Conservation (phyloP, 345 rosid species). For the Cardamine occulta region DNA sequence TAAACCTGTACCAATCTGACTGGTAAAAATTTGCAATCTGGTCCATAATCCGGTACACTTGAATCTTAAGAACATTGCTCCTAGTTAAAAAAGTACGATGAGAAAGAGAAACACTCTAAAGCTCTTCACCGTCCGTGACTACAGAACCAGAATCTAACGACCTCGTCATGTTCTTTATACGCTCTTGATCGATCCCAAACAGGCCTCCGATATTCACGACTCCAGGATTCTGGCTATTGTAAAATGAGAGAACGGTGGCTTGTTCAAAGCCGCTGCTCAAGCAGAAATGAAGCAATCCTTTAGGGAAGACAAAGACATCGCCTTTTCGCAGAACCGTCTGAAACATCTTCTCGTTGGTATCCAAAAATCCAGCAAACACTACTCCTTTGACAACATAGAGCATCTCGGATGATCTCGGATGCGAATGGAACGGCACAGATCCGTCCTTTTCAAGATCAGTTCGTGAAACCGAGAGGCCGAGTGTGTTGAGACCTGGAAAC, state of each 20-base stretch:
- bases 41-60: background rate
- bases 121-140: slow-evolving; percentile 27
- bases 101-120: slow-evolving; percentile 15
- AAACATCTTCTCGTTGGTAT: slow-evolving; percentile 57
- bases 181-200: slow-evolving; percentile 43
- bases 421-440: slow-evolving; percentile 62
- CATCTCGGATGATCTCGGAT: slow-evolving; percentile 81
- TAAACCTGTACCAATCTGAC: background rate
- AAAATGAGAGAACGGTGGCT: slow-evolving; percentile 60
- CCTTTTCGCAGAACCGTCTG: slow-evolving; percentile 55
- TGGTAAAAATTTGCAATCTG: background rate
- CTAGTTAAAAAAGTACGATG: background rate
- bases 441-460: slow-evolving; percentile 70
- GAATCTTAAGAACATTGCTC: background rate
- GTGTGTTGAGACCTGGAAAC: slow-evolving; percentile 84
- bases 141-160: slow-evolving; percentile 39
- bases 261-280: slow-evolving; percentile 58
- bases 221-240: slow-evolving; percentile 87
- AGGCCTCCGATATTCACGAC: slow-evolving; percentile 52
- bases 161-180: slow-evolving; percentile 38
- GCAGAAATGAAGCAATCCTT: slow-evolving; percentile 70
- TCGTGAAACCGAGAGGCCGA: slow-evolving; percentile 74
- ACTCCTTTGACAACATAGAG: slow-evolving; percentile 59
- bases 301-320: slow-evolving; percentile 72
- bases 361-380: slow-evolving; percentile 72